Percentiles rank a stretch among this genome's conserved stretches.
Conservation (phyloP, 2,329 filamentous ascomycete genomes). For the Aspergillus flavus region DNA sequence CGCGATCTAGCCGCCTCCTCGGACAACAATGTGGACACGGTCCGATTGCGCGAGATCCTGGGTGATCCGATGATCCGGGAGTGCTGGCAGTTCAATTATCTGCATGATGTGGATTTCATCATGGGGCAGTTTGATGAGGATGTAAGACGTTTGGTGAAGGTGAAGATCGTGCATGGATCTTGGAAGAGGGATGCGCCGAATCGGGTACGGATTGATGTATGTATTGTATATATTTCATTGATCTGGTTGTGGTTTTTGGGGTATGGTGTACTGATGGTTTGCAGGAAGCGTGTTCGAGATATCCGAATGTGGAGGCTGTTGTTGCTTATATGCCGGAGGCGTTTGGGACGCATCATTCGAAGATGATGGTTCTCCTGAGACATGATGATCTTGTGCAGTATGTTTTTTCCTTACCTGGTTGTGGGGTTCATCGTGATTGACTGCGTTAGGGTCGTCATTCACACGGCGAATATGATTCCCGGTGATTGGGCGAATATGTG, state of each 20-base stretch:
- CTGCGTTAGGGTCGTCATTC: slow-evolving; percentile 67
- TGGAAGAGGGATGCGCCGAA: slow-evolving; percentile 69
- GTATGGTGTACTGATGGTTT: not conserved
- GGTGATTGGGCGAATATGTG: slow-evolving; percentile 88
- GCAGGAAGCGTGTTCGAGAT: slow-evolving; percentile 63
- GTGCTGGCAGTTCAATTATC: slow-evolving; percentile 61
- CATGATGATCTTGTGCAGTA: slow-evolving; percentile 74
- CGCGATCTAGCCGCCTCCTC: slow-evolving; percentile 59
- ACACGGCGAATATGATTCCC: slow-evolving; percentile 89
- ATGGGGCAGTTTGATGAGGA: slow-evolving; percentile 63
- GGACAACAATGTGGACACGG: slow-evolving; percentile 64
- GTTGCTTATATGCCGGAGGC: slow-evolving; percentile 78
- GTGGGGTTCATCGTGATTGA: not conserved
- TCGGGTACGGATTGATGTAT: slow-evolving; percentile 60
- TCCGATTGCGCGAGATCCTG: slow-evolving; percentile 69
- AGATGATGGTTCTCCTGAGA: slow-evolving; percentile 83
- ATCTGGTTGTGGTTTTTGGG: too few species aligned
- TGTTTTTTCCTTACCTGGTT: slow-evolving; percentile 13
- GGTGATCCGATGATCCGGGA: slow-evolving; percentile 72
- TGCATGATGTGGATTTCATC: slow-evolving; percentile 61
- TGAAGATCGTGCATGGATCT: slow-evolving; percentile 65
- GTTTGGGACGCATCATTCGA: slow-evolving; percentile 83
- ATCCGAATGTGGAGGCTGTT: slow-evolving; percentile 70
- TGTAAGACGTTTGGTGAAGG: slow-evolving; percentile 53
- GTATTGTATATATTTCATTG: too few species aligned